phyloP scores from a whole-genome alignment of 345 rosid genomes.

The Hypericum androsaemum region DNA sequence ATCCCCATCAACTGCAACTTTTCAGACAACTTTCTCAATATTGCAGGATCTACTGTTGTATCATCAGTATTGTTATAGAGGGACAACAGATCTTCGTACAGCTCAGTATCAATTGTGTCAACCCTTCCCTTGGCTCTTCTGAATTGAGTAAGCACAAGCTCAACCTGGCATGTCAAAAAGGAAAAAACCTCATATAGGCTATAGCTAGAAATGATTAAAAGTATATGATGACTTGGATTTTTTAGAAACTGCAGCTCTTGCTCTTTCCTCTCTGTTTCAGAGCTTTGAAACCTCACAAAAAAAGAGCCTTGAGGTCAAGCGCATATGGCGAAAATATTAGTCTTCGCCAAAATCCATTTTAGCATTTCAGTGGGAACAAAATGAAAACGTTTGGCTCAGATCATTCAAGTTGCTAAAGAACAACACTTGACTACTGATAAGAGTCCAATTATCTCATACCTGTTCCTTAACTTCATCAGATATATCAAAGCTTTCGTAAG shows the following conservation, averaged over 20 bases:
- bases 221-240: no score
- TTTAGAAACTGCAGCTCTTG: no score
- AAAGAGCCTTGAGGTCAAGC: no score
- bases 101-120: constrained; percentile 48
- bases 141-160: constrained; percentile 80
- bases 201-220: neutral
- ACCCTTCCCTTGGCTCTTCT: constrained; percentile 81
- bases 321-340: no score
- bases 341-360: no score
- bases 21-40: constrained; percentile 51
- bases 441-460: constrained; percentile 30
- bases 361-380: no score
- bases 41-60: constrained; percentile 35
- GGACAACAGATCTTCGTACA: constrained; percentile 52
- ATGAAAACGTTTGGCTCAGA: neutral
- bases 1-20: constrained; percentile 67
- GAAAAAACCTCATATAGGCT: neutral
- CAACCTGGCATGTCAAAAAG: constrained; percentile 39
- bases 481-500: constrained; percentile 65
- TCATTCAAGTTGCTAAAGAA: neutral
- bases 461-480: constrained; percentile 98
- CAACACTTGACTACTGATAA: neutral
- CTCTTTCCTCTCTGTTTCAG: no score
- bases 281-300: no score
- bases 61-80: constrained; percentile 47